Conservation (phyloP, 495 filamentous ascomycete species). For the Cudoniella acicularis region DNA sequence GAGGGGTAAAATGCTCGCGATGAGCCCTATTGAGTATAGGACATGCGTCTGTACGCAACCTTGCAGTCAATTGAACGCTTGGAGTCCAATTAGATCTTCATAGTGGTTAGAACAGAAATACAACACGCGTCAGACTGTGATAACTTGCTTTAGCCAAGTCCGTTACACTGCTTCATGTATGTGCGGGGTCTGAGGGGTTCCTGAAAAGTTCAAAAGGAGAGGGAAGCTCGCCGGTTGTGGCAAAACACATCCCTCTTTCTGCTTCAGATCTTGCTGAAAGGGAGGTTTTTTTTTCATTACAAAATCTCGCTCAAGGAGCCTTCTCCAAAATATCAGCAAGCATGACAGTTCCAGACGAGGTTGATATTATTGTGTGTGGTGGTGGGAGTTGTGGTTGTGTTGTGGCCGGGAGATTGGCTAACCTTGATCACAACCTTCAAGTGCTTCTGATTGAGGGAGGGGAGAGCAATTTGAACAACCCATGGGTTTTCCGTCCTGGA, state of each 20-base stretch:
- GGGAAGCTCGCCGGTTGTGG: background rate
- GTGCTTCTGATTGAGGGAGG: conserved; percentile 77
- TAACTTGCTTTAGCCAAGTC: background rate
- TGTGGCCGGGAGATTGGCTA: conserved; percentile 73
- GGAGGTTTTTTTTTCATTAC: background rate
- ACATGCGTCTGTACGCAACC: background rate
- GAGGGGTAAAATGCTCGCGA: background rate
- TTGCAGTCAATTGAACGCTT: background rate
- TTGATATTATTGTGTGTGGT: conserved; percentile 81
- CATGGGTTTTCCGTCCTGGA: conserved; percentile 75
- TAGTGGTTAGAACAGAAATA: background rate
- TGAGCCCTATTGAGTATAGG: background rate
- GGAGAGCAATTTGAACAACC: conserved; percentile 78
- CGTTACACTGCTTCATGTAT: background rate
- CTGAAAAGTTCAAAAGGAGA: background rate
- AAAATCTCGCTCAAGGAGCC: background rate
- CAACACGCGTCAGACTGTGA: background rate
- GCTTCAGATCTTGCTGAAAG: background rate
- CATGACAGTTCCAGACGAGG: conserved; percentile 60
- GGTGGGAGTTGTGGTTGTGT: conserved; percentile 71
- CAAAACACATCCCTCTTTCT: background rate
- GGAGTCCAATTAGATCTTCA: background rate
- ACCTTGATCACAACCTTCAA: conserved; percentile 75
- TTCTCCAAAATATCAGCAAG: background rate
- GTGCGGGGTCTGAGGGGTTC: conserved; percentile 5